Evolutionary conservation across 164 flowering plant genomes (phyloP).

Genomic region (Umbilicus rupestris): DNA sequence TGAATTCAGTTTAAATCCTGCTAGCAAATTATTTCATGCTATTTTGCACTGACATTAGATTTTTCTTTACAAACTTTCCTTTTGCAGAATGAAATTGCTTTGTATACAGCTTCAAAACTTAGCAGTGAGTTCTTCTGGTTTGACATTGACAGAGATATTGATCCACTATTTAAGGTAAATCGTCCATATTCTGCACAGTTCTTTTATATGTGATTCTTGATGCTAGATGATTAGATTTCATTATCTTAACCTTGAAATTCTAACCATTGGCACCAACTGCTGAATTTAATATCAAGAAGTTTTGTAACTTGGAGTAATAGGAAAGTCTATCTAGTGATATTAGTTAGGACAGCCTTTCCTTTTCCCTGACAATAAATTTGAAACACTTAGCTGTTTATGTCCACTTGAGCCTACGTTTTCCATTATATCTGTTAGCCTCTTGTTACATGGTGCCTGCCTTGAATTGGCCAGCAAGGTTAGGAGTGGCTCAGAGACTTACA

Average conservation of each 20-base stretch:
- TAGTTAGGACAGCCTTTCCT: neutral
- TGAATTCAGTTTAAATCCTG: neutral
- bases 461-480: neutral
- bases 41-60: neutral
- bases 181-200: neutral
- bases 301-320: neutral
- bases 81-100: constrained; percentile 89
- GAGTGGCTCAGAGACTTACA: neutral
- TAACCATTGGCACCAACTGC: neutral
- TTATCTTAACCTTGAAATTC: neutral
- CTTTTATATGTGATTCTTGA: neutral
- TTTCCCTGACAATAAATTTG: no score
- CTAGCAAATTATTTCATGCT: neutral
- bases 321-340: neutral
- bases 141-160: constrained; percentile 86
- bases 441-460: neutral
- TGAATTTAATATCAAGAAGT: neutral
- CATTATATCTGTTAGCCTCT: neutral
- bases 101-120: constrained; percentile 79
- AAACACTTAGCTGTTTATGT: no score
- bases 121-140: constrained; percentile 72
- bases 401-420: neutral
- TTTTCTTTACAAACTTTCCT: neutral
- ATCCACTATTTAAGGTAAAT: constrained; percentile 89
- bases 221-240: neutral